Base-by-base conservation (phyloP, 2,329 filamentous ascomycete species). In the Trichoderma koningiopsis region DNA sequence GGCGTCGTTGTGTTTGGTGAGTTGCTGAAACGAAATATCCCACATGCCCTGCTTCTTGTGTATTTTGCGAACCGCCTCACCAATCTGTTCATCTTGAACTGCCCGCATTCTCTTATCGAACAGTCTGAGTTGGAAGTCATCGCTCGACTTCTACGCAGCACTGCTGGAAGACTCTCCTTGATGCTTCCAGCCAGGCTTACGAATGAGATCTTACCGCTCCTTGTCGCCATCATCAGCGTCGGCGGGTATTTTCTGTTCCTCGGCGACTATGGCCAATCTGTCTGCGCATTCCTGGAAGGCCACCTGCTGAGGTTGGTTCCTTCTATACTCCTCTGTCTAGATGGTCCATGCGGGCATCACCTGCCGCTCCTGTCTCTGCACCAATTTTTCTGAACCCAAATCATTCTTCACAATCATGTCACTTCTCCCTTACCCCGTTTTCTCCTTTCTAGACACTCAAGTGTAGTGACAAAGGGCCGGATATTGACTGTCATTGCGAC, bases 301-400 rank as follows among this genome's bases (percentile, higher is more conserved):
- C 57, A 29, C 53, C 64, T 59, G 55, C 37, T 67, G 64, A 67
- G 64, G 64, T 67, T 67, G 55, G 64, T 67, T 22, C 40, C 27
- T 47, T 67, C 40, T 27, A 59, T 33, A 35, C 14, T 19, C 35
- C 24, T 22, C 62, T 66, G 35, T 65, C 37, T 33, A 27, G 40
- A 35, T 57, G 53, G 53, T 10, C 62, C n/a, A 47, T 57, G 52
- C 52, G 31, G 35, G 43, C 37, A 33, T 37, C 19, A 22, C 16
- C 22, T 27, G 53, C 53, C 35, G 29, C 37, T 33, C 7, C 60
- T 19, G 16, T 24, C 14, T 64, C 61, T 52, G n/a, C 47, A 49
- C 47, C n/a, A 11, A 11, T 5, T 10, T 5, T 49, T 22, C 10
- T 24, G 5, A 22, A 24, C 47, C n/a, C 47, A 22, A 22, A 5